Evolutionary conservation across 495 filamentous ascomycete genomes (phyloP), one percentile per base, ranked within the genome.

Genomic region (Trypethelium eluteriae): DNA sequence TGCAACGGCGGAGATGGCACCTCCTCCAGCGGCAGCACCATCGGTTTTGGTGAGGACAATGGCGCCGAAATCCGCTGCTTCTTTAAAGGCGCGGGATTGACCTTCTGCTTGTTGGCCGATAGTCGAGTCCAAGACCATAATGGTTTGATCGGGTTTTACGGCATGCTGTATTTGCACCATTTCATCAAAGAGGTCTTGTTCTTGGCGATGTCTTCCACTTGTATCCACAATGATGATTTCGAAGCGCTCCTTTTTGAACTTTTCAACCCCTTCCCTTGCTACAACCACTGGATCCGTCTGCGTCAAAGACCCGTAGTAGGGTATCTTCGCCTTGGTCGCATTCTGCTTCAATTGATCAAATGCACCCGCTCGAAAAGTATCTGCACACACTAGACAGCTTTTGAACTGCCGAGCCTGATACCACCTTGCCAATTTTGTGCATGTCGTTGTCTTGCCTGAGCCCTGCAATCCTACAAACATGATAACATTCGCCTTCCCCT

Each of bases 11-110:
- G 92, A 96, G 64, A 98, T 98, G 62, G 94, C 94, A 74, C 94
- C 94, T 79, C 94, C 94, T 67, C 94, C 94, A 32, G 88, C 89
- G 0, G 94, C 94, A 72, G 96, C 91, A 39, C 94, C 94, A 75
- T 98, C 94, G 0, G 94, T 98, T 80, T 98, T 98, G 64, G 94
- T 98, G 72, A 98, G 96, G 67, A 98, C 96, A 74, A 98, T 98
- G 67, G 95, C 94, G 70, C 94, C 94, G 74, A 98, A 98, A 77
- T 96, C 92, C 4, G 94, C 94, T 9, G 92, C 91, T 64, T 96
- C 93, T 74, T 99, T 98, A 85, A 99, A 99, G 0, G 94, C 94
- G 66, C 93, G 87, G 36, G 90, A 92, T 72, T 99, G 94, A 2
- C 88, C 89, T 77, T 99, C 94, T 3, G 94, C 94, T 67, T 91